Base-by-base conservation (phyloP, 371 early-diverging fungal genomes). In the Synchytrium microbalum region DNA sequence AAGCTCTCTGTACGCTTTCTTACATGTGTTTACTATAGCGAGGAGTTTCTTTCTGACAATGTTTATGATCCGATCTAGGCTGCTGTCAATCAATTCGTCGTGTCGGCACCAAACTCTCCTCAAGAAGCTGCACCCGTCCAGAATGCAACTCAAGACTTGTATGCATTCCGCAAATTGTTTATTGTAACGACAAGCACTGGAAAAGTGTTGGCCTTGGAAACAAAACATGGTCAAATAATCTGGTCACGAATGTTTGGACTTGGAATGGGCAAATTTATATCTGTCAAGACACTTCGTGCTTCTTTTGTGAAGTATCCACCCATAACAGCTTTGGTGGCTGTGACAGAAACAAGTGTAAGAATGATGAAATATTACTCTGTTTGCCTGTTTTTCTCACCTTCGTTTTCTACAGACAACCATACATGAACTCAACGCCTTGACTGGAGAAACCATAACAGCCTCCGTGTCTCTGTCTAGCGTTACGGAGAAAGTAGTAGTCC, bases 111-210 rank as follows among this genome's bases (percentile, higher is more conserved):
- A 24, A 13, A 8, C 8, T 5, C 24, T 5, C 56, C 56, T 24
- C 5, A 56, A 24, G 29, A 56, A 26, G 5, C 56, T 24, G 24
- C 26, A 26, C 8, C 8, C 5, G 8, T 13, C 24, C 13, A 56
- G 13, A 29, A 26, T 8, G 29, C 29, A 26, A 56, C 29, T 5
- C 8, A 24, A 56, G 95, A 93, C 66, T 78, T 82, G 62, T 89
- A 91, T 76, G 95, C 95, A 2, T 74, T 93, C 65, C 86, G 89
- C 61, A 93, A 95, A 72, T 75, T 95, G 8, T 65, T 91, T 46
- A 72, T 96, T 25, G 86, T 92, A 61, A 86, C 80, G 23, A 83
- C 93, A 3, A 62, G 67, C 3, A 85, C 83, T 2, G 95, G 94
- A 64, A 89, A 90, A 64, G 66, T 96, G 2, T 75, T 89, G 28